Evolutionary conservation across 2,329 filamentous ascomycete genomes (phyloP).

Genomic region (Fusarium burgessii): DNA sequence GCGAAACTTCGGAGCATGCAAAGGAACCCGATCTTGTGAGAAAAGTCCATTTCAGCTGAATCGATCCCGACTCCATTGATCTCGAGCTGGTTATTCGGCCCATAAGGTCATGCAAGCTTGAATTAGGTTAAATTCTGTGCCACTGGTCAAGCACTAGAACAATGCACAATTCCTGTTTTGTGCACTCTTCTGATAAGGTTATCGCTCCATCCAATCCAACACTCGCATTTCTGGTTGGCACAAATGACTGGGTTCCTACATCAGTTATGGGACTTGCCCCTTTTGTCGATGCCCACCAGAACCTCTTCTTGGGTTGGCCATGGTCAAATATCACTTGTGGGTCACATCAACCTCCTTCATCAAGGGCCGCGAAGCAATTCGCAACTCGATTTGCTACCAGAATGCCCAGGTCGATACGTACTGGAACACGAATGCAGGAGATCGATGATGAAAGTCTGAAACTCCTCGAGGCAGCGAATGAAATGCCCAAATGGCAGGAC

Average conservation of each 20-base stretch:
- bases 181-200: slow-evolving; percentile 25
- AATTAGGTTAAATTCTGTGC: background rate
- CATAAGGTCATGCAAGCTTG: background rate
- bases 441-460: slow-evolving; percentile 9
- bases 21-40: slow-evolving; percentile 1
- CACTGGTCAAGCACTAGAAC: background rate
- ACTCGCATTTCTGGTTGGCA: slow-evolving; percentile 13
- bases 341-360: slow-evolving; percentile 34
- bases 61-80: slow-evolving; percentile 8
- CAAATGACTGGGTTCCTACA: slow-evolving; percentile 35
- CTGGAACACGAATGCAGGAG: slow-evolving; percentile 7
- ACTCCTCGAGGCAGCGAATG: background rate
- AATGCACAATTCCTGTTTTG: slow-evolving; percentile 30
- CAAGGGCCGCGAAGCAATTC: slow-evolving; percentile 37
- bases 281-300: slow-evolving; percentile 20
- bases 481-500: background rate
- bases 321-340: slow-evolving; percentile 37
- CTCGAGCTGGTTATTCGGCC: background rate
- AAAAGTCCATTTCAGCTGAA: slow-evolving; percentile 22
- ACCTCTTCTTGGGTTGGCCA: slow-evolving; percentile 5
- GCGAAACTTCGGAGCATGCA: background rate
- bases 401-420: slow-evolving; percentile 14
- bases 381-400: slow-evolving; percentile 18
- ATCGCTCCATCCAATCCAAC: slow-evolving; percentile 7
- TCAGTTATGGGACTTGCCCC: slow-evolving; percentile 33